phyloP scores from a whole-genome alignment of 148 eudicot genomes.

The Bassia scoparia region DNA sequence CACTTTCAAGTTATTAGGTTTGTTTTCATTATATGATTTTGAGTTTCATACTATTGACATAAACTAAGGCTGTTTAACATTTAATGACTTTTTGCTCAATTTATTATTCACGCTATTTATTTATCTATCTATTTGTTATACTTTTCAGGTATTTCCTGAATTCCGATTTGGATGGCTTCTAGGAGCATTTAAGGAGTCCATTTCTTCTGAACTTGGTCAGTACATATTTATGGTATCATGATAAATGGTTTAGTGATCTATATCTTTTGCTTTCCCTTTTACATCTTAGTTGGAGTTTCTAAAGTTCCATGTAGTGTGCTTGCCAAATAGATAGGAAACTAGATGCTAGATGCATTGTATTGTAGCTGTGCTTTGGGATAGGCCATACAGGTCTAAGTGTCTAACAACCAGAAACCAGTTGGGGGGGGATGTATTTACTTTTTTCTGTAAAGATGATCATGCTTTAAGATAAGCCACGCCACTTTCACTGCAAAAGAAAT shows the following conservation, averaged over 20 bases:
- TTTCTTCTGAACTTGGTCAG: slow-evolving; percentile 88
- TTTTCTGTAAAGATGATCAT: neutral
- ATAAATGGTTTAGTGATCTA: neutral
- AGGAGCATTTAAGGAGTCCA: slow-evolving; percentile 58
- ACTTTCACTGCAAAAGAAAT: neutral
- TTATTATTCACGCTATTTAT: neutral
- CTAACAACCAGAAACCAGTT: too few species aligned
- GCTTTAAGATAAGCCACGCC: neutral
- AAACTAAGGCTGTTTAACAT: neutral
- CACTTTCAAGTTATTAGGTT: neutral
- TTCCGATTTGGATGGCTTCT: slow-evolving; percentile 90
- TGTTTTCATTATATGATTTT: too few species aligned
- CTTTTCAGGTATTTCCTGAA: slow-evolving; percentile 76
- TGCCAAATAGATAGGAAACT: neutral
- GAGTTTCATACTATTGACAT: too few species aligned
- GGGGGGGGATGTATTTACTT: neutral
- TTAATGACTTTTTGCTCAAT: neutral
- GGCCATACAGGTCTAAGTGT: too few species aligned
- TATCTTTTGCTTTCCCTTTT: neutral
- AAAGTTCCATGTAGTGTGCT: neutral
- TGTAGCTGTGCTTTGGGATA: too few species aligned
- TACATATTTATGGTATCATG: slow-evolving; percentile 17
- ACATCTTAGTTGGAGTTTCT: neutral
- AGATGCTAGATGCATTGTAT: too few species aligned
- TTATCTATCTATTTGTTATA: slow-evolving; percentile 10